Conservation (phyloP, 306 rosid genomes). For the Carpinus fangiana region DNA sequence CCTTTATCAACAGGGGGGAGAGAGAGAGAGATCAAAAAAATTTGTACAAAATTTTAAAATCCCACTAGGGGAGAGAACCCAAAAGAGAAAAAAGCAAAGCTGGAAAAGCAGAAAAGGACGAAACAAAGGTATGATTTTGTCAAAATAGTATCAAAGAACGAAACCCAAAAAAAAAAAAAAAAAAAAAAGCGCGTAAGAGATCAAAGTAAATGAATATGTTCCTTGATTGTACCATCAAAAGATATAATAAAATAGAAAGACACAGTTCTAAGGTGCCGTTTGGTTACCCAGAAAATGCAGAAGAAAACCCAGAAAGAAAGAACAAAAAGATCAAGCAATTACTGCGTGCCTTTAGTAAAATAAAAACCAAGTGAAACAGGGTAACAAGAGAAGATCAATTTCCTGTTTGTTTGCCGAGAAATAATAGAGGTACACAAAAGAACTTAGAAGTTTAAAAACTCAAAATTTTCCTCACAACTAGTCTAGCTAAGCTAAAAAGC, state of each 20-base stretch:
- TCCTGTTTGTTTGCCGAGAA: slow-evolving; percentile 11
- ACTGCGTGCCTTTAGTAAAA: background rate
- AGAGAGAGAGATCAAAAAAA: slow-evolving; percentile 20
- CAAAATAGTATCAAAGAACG: slow-evolving; percentile 47
- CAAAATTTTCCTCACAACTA: background rate
- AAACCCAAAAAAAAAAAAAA: slow-evolving; percentile 14
- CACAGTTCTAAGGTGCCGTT: slow-evolving; percentile 2
- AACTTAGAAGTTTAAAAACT: background rate
- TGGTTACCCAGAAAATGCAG: slow-evolving; percentile 4
- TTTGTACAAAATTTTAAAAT: slow-evolving; percentile 35
- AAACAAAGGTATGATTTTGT: slow-evolving; percentile 55
- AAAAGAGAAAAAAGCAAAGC: slow-evolving; percentile 47
- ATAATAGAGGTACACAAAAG: background rate
- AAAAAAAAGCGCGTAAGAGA: slow-evolving; percentile 14
- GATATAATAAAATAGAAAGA: slow-evolving; percentile 17
- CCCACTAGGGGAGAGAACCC: slow-evolving; percentile 62
- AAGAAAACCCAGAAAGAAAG: slow-evolving; percentile 3
- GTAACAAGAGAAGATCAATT: background rate
- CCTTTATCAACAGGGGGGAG: slow-evolving; percentile 2
- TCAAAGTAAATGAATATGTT: slow-evolving; percentile 23
- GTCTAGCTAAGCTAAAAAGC: background rate
- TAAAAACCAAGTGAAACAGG: background rate
- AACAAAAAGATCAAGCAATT: background rate
- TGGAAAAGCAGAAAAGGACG: slow-evolving; percentile 73
- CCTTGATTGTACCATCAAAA: slow-evolving; percentile 32